Evolutionary conservation across 495 filamentous ascomycete genomes (phyloP).

Genomic region (Penicillium egyptiacum): DNA sequence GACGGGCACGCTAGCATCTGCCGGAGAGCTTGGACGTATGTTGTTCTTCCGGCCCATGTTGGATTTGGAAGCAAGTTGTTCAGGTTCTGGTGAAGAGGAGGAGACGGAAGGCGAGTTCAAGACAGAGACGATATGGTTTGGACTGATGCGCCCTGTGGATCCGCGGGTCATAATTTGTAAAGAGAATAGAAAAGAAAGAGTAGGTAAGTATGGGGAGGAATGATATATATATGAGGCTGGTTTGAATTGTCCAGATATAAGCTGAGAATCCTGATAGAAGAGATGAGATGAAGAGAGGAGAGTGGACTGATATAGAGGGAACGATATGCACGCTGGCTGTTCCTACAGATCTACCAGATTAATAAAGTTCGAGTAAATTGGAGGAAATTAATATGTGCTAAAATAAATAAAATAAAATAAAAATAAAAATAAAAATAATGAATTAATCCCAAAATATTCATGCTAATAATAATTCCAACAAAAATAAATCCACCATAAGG

Average conservation of each 20-base stretch:
- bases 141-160: not conserved
- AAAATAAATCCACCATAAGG: conserved; percentile 24
- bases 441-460: conserved; percentile 6
- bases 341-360: conserved; percentile 32
- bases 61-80: not conserved
- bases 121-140: conserved; percentile 10
- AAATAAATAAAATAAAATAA: conserved; percentile 15
- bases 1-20: conserved; percentile 30
- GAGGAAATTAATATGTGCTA: conserved; percentile 16
- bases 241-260: not conserved
- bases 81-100: conserved; percentile 14
- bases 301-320: conserved; percentile 34
- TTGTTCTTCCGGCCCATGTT: conserved; percentile 13
- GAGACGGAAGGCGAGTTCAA: conserved; percentile 15
- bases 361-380: conserved; percentile 25
- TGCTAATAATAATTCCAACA: conserved; percentile 12
- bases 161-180: conserved; percentile 6
- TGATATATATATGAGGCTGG: not conserved
- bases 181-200: not conserved
- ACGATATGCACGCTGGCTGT: conserved; percentile 18
- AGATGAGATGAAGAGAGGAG: conserved; percentile 21
- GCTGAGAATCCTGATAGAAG: not conserved
- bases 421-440: conserved; percentile 13
- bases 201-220: not conserved
- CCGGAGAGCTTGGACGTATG: conserved; percentile 13